A percentile compares a stretch with the other conserved stretches of the same genome.
Evolutionary conservation across 2,329 filamentous ascomycete genomes (phyloP).

Genomic region (Beauveria medogensis): DNA sequence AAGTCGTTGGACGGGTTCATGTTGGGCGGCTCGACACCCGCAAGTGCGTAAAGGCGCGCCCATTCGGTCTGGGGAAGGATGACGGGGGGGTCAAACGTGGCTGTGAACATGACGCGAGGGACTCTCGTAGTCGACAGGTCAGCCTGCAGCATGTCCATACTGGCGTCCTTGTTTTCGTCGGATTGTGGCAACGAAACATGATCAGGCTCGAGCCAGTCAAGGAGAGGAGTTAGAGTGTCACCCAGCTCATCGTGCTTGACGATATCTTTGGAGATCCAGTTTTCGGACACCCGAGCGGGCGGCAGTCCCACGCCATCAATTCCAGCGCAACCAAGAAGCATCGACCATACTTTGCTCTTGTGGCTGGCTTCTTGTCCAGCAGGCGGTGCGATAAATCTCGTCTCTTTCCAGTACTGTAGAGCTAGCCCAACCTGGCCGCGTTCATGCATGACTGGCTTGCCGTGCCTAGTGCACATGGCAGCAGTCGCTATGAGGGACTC

Average conservation of each 20-base stretch:
- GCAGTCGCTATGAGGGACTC: slow-evolving; percentile 44
- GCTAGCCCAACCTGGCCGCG: slow-evolving; percentile 59
- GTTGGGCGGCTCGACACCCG: slow-evolving; percentile 36
- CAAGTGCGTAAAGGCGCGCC: slow-evolving; percentile 51
- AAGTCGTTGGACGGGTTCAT: slow-evolving; percentile 24
- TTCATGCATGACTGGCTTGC: slow-evolving; percentile 63
- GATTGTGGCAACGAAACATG: slow-evolving; percentile 48
- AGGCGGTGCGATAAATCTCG: slow-evolving; percentile 36
- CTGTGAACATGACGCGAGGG: slow-evolving; percentile 67
- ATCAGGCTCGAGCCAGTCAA: slow-evolving; percentile 68
- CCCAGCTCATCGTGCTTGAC: slow-evolving; percentile 45
- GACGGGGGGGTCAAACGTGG: slow-evolving; percentile 66
- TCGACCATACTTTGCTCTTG: slow-evolving; percentile 51
- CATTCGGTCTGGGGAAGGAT: slow-evolving; percentile 59
- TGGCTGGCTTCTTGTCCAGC: slow-evolving; percentile 29
- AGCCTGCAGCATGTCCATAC: slow-evolving; percentile 45
- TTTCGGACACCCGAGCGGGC: slow-evolving; percentile 61
- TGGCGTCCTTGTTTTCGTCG: slow-evolving; percentile 39
- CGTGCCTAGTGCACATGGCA: slow-evolving; percentile 62
- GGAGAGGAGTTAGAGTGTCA: slow-evolving; percentile 33
- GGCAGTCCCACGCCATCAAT: slow-evolving; percentile 39
- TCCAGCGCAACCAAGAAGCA: slow-evolving; percentile 58
- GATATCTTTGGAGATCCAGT: slow-evolving; percentile 65
- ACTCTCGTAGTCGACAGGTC: slow-evolving; percentile 41
- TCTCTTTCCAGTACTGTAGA: slow-evolving; percentile 70